These are phyloP conservation scores for Ceratobasidium sp. DNA, from an alignment of 1,284 basidiomycete species.

Conservation along the genomic window DNA sequence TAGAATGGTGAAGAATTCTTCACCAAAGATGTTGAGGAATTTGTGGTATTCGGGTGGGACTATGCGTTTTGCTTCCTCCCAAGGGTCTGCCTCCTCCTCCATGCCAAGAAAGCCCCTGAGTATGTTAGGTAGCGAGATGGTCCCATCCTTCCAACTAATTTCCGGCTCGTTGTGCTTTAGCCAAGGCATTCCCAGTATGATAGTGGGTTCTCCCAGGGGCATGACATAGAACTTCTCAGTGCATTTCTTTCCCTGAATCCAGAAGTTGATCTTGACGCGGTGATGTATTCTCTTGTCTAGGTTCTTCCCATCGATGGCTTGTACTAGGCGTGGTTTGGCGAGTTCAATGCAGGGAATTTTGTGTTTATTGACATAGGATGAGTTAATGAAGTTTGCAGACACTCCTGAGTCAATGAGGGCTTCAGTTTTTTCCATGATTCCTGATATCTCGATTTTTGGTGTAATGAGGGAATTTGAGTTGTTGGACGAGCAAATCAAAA, in stretches of 20 bases:
- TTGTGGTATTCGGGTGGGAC: too few species aligned
- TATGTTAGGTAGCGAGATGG: too few species aligned
- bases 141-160: conserved; percentile 1
- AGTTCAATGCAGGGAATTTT: too few species aligned
- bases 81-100: too few species aligned
- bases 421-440: too few species aligned
- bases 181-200: conserved; percentile 18
- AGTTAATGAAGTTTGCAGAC: background rate
- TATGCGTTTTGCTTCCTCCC: too few species aligned
- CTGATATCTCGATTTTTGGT: background rate
- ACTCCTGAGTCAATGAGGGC: background rate
- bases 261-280: background rate
- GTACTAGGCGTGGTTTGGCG: too few species aligned
- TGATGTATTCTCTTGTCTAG: background rate
- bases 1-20: too few species aligned
- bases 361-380: too few species aligned
- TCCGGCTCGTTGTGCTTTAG: conserved; percentile 5
- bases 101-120: background rate
- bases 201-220: background rate
- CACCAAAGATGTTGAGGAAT: background rate
- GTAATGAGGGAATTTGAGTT: background rate
- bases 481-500: background rate
- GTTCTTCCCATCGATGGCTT: too few species aligned
- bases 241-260: too few species aligned
- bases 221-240: background rate